Conservation (phyloP, 2,329 filamentous ascomycete species). For the Diaporthe caulivora region DNA sequence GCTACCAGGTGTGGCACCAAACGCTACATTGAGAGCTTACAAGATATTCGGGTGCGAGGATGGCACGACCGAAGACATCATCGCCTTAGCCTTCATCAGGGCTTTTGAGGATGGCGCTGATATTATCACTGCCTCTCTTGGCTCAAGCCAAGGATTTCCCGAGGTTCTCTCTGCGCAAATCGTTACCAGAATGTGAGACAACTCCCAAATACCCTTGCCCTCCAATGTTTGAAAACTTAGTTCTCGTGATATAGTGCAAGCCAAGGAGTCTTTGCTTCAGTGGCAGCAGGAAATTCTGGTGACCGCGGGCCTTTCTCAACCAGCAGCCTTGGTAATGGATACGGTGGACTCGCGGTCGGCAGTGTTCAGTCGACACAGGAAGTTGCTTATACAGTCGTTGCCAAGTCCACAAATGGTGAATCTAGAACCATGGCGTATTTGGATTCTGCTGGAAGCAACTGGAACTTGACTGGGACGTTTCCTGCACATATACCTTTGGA, state of each 20-base stretch:
- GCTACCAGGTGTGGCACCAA: not conserved
- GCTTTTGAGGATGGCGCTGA: slow-evolving; percentile 10
- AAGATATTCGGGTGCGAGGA: not conserved
- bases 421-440: not conserved
- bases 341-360: slow-evolving; percentile 8
- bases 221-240: not conserved
- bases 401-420: slow-evolving; percentile 15
- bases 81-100: slow-evolving; percentile 1
- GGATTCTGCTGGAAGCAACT: not conserved
- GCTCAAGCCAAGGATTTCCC: slow-evolving; percentile 1
- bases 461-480: slow-evolving; percentile 14
- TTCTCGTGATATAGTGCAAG: not conserved
- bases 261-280: not conserved
- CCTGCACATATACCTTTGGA: not conserved
- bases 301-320: not conserved
- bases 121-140: slow-evolving; percentile 13
- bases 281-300: not conserved
- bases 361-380: slow-evolving; percentile 14
- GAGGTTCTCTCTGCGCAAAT: not conserved
- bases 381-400: slow-evolving; percentile 15
- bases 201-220: rapidly evolving
- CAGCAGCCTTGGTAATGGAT: slow-evolving; percentile 22
- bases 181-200: slow-evolving; percentile 1
- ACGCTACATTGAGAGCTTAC: not conserved
- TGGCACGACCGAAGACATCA: slow-evolving; percentile 13